Evolutionary conservation across 73 alveolate genomes (phyloP).

Genomic region (Paramecium bursaria): DNA sequence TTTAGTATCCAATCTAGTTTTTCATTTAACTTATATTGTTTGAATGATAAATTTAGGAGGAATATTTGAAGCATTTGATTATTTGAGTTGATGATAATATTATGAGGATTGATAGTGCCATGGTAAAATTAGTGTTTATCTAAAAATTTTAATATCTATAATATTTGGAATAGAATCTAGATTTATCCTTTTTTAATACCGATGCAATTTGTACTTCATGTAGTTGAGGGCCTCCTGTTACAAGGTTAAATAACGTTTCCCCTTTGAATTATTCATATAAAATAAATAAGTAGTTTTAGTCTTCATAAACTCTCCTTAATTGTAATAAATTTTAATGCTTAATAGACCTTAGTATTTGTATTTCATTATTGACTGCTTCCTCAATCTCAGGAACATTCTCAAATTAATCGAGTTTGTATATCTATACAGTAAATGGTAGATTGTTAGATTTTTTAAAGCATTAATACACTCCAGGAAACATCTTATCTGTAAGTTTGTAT

Average conservation of each 20-base stretch:
- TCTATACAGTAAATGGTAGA: conserved; percentile 5
- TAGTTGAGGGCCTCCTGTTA: background rate
- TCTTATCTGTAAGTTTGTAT: conserved; percentile 42
- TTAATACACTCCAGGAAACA: conserved; percentile 47
- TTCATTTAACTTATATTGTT: conserved; percentile 41
- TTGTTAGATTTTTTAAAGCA: conserved; percentile 29
- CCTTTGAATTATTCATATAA: conserved; percentile 76
- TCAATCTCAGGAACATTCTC: conserved; percentile 24
- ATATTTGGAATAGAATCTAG: conserved; percentile 14
- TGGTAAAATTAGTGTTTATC: conserved; percentile 55
- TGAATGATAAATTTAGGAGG: conserved; percentile 18
- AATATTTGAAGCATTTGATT: conserved; percentile 27
- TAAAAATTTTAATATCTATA: conserved; percentile 22
- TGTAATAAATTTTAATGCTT: conserved; percentile 50
- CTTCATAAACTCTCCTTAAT: conserved; percentile 75
- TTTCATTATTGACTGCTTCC: conserved; percentile 64
- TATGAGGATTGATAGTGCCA: conserved; percentile 53
- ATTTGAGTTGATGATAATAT: conserved; percentile 31
- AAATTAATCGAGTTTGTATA: conserved; percentile 43
- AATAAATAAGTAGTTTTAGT: conserved; percentile 67
- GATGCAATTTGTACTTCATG: conserved; percentile 58
- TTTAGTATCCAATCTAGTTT: conserved; percentile 51
- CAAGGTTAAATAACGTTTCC: conserved; percentile 65
- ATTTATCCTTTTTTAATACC: background rate
- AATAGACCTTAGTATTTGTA: conserved; percentile 27